Conservation (phyloP, 2,329 filamentous ascomycete genomes). For the Setomelanomma holmii region DNA sequence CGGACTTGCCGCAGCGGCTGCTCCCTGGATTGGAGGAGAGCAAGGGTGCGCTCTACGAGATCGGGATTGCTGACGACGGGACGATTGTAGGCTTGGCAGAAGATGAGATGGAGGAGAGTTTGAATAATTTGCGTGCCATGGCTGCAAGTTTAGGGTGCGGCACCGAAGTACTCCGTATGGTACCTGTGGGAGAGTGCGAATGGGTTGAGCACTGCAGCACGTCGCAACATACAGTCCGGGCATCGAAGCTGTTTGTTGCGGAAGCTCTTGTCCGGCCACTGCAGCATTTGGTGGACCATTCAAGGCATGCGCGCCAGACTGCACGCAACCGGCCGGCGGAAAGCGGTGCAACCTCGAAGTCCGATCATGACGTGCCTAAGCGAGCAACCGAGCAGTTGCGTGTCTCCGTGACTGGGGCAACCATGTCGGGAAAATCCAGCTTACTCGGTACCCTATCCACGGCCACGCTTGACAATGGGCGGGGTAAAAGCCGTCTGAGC, state of each 20-base stretch:
- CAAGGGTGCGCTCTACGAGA: slow-evolving; percentile 91
- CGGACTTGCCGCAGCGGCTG: slow-evolving; percentile 61
- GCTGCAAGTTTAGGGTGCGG: slow-evolving; percentile 88
- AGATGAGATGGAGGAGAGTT: slow-evolving; percentile 91
- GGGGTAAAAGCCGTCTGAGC: slow-evolving; percentile 87
- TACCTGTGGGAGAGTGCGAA: slow-evolving; percentile 85
- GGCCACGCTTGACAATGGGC: slow-evolving; percentile 86
- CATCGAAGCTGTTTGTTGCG: slow-evolving; percentile 76
- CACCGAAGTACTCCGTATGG: slow-evolving; percentile 80
- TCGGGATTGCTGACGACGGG: slow-evolving; percentile 94
- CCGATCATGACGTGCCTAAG: slow-evolving; percentile 4
- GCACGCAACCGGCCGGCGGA: not conserved
- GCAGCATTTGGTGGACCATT: slow-evolving; percentile 34
- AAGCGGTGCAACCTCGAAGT: not conserved
- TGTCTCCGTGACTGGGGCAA: slow-evolving; percentile 86
- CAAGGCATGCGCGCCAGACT: slow-evolving; percentile 16
- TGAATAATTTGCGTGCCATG: slow-evolving; percentile 86
- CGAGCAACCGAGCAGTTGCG: slow-evolving; percentile 70
- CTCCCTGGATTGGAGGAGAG: slow-evolving; percentile 87
- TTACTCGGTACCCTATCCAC: slow-evolving; percentile 87
- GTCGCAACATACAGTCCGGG: slow-evolving; percentile 20
- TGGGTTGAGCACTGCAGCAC: slow-evolving; percentile 63
- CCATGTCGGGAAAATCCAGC: slow-evolving; percentile 90
- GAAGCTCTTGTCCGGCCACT: slow-evolving; percentile 85
- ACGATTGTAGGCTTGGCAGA: slow-evolving; percentile 85